phyloP scores from a whole-genome alignment of 164 flowering plant genomes.

The Liriodendron chinense region DNA sequence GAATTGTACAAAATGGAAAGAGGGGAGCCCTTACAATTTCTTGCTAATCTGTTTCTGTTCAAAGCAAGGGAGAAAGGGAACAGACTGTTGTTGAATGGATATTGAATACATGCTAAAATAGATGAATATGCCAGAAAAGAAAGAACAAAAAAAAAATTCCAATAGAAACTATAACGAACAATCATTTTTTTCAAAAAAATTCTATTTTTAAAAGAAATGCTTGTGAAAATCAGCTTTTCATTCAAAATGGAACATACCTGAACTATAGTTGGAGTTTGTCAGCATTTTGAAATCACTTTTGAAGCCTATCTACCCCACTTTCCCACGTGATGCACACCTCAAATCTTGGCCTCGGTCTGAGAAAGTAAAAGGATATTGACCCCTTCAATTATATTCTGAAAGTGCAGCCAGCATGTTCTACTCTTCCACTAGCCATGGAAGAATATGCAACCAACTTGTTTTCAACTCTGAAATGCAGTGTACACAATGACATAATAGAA shows the following conservation, averaged over 20 bases:
- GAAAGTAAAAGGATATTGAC: conserved; percentile 5
- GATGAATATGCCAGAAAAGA: too few relatives aligned
- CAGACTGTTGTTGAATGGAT: too few relatives aligned
- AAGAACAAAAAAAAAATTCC: too few relatives aligned
- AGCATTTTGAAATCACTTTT: not conserved
- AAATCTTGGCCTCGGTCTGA: conserved; percentile 4
- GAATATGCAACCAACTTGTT: conserved; percentile 13
- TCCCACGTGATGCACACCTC: conserved; percentile 1
- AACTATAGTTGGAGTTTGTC: not conserved
- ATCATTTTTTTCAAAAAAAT: too few relatives aligned
- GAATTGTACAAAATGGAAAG: too few relatives aligned
- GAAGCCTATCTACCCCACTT: conserved; percentile 3
- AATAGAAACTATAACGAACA: too few relatives aligned
- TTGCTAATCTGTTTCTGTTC: too few relatives aligned
- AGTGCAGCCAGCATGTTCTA: conserved; percentile 21
- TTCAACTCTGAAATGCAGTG: conserved; percentile 12
- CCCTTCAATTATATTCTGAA: conserved; percentile 1
- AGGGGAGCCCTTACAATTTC: too few relatives aligned
- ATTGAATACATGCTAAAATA: too few relatives aligned
- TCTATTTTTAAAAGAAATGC: too few relatives aligned
- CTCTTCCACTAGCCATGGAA: conserved; percentile 16
- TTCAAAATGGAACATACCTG: not conserved
- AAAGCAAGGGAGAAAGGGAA: too few relatives aligned
- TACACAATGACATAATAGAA: conserved; percentile 10
- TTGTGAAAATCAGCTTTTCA: too few relatives aligned